Evolutionary conservation across 192 early-diverging fungal species (phyloP).

Genomic region (Backusella luteola): DNA sequence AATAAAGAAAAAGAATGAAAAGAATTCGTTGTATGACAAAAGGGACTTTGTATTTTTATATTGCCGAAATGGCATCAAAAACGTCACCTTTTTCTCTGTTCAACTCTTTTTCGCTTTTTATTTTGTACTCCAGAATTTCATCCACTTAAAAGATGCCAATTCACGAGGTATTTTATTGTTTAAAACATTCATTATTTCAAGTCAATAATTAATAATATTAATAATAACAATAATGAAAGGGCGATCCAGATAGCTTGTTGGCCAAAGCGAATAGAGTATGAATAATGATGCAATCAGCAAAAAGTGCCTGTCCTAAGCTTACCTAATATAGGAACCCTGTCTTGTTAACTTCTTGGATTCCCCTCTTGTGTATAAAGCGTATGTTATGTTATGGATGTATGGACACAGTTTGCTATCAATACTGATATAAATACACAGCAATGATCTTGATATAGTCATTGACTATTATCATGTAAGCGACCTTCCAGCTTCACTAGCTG

Average conservation of each 20-base stretch:
- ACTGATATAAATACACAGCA: neutral
- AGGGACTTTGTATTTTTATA: neutral
- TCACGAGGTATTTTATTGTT: conserved; percentile 11
- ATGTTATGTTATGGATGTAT: neutral
- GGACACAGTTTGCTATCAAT: neutral
- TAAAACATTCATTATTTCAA: neutral
- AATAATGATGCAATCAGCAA: neutral
- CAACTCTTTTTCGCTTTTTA: neutral
- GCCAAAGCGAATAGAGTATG: conserved; percentile 11
- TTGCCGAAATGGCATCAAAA: neutral
- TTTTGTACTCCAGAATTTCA: neutral
- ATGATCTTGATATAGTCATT: conserved; percentile 24
- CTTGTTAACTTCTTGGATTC: conserved; percentile 13
- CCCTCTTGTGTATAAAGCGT: conserved; percentile 26
- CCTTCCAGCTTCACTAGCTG: conserved; percentile 33
- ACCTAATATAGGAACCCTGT: conserved; percentile 14
- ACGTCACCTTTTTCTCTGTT: neutral
- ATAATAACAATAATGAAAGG: neutral
- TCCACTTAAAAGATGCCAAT: conserved; percentile 20
- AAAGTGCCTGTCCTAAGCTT: neutral
- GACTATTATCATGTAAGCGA: conserved; percentile 42
- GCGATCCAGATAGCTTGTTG: neutral
- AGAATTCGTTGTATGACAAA: neutral
- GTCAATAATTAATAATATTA: no score
- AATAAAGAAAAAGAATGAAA: neutral